Percentiles rank a stretch among this genome's conserved stretches.
Conservation (phyloP, 208 protist species). For the Acanthamoeba healyi region DNA sequence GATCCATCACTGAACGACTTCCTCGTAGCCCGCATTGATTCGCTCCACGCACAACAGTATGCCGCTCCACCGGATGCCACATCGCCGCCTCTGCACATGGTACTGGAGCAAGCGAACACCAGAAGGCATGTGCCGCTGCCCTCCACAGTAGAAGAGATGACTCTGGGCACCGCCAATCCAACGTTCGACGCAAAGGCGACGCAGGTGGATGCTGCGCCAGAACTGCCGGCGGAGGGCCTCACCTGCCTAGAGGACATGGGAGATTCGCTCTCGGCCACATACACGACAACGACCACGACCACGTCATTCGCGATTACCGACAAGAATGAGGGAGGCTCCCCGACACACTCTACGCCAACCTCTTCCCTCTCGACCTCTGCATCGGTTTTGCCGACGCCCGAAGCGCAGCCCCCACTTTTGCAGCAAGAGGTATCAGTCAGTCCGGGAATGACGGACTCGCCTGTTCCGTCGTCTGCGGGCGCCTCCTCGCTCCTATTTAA, state of each 20-base stretch:
- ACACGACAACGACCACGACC: neutral
- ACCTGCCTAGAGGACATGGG: neutral
- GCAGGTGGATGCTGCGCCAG: no score
- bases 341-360: neutral
- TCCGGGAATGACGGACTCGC: neutral
- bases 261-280: neutral
- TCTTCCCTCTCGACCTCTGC: conserved; percentile 26
- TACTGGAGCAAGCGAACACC: no score
- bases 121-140: no score
- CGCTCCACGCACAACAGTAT: neutral
- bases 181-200: no score
- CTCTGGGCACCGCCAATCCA: neutral
- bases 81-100: no score
- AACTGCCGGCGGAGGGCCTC: neutral
- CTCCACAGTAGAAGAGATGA: no score
- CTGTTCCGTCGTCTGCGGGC: neutral
- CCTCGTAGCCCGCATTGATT: neutral
- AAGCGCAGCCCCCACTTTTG: neutral
- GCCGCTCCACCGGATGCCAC: no score
- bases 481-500: neutral
- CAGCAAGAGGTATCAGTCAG: neutral
- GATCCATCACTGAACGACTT: neutral
- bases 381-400: neutral
- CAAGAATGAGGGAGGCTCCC: neutral
- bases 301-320: neutral